These are phyloP conservation scores for Podaxis rugospora DNA, from an alignment of 768 basidiomycete genomes.

Conservation along the genomic window DNA sequence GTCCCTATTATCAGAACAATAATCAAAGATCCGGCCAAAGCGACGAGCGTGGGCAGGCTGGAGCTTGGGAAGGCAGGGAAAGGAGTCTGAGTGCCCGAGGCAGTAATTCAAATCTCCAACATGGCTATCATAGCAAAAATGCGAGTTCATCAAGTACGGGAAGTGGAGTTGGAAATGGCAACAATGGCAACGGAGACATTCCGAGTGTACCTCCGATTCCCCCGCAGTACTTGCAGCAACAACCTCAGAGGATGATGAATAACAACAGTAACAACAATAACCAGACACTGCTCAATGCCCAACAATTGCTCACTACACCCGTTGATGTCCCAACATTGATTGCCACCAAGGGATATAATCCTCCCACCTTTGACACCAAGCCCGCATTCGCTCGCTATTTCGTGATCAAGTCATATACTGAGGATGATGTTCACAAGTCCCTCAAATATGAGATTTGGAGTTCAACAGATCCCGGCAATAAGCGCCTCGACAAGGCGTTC, in stretches of 20 bases:
- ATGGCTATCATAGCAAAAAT: constrained; percentile 51
- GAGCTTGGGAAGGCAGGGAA: constrained; percentile 66
- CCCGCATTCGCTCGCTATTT: constrained; percentile 88
- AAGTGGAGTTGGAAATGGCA: constrained; percentile 28
- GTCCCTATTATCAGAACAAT: constrained; percentile 27
- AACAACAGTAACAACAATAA: constrained; percentile 19
- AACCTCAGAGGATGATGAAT: constrained; percentile 30
- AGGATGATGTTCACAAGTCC: constrained; percentile 98
- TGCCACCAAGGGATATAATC: constrained; percentile 89
- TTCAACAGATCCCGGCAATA: constrained; percentile 95
- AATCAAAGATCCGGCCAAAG: constrained; percentile 14
- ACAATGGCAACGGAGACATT: constrained; percentile 31
- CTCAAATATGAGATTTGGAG: constrained; percentile 98
- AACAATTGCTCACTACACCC: constrained; percentile 56
- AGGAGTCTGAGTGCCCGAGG: constrained; percentile 48
- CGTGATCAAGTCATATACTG: constrained; percentile 98
- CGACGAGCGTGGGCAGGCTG: constrained; percentile 26
- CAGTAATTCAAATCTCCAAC: constrained; percentile 69
- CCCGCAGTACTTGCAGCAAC: constrained; percentile 65
- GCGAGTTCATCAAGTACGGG: constrained; percentile 25
- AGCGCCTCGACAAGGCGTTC: constrained; percentile 95
- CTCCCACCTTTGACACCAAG: constrained; percentile 73
- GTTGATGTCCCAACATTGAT: constrained; percentile 86
- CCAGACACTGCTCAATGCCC: constrained; percentile 27
- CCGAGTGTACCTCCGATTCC: constrained; percentile 75